Evolutionary conservation across 192 early-diverging fungal genomes (phyloP).

Genomic region (Funneliformis mosseae): DNA sequence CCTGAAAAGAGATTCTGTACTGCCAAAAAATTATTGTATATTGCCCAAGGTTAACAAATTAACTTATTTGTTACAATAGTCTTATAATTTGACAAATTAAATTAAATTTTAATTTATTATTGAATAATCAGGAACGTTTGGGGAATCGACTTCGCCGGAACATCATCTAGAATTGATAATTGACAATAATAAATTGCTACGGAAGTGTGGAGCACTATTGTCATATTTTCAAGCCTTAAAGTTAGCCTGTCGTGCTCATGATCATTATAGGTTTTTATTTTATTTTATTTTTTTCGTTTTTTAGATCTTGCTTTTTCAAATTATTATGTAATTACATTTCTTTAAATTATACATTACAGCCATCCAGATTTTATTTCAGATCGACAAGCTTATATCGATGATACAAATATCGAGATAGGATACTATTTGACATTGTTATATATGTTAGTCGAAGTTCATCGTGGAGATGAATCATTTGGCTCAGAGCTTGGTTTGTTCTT

Average conservation of each 20-base stretch:
- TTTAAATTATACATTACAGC: conserved; percentile 2
- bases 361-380: background rate
- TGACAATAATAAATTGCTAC: conserved; percentile 59
- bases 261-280: conserved; percentile 38
- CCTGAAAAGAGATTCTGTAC: conserved; percentile 51
- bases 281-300: background rate
- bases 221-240: conserved; percentile 59
- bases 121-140: conserved; percentile 29
- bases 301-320: background rate
- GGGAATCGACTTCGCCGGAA: conserved; percentile 20
- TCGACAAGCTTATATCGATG: conserved; percentile 25
- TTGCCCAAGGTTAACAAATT: conserved; percentile 63
- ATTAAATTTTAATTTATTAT: background rate
- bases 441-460: conserved; percentile 61
- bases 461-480: conserved; percentile 49
- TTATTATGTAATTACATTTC: background rate
- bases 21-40: conserved; percentile 61
- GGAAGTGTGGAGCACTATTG: conserved; percentile 59
- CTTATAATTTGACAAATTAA: too few relatives aligned
- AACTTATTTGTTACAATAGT: background rate
- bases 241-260: conserved; percentile 57
- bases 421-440: conserved; percentile 65
- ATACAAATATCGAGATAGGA: conserved; percentile 45
- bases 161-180: conserved; percentile 60
- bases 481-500: conserved; percentile 51